Base-by-base conservation (phyloP, 2,329 filamentous ascomycete species). In the Epicoccum sorghinum region DNA sequence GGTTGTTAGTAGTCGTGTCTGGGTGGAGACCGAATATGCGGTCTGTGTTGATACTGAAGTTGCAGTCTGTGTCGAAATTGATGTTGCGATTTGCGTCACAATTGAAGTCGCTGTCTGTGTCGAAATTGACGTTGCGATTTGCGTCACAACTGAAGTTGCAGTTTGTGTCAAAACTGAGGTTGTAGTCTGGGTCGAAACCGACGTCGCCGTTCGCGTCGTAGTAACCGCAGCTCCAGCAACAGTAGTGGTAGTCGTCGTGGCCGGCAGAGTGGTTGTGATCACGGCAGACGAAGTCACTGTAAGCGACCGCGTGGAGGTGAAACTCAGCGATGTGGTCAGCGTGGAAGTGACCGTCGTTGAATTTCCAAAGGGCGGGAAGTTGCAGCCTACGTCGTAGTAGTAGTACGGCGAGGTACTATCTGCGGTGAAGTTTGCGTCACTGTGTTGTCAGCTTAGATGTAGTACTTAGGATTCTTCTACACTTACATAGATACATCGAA, bases 401-500 rank as follows among this genome's bases (percentile, higher is more conserved):
- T 47, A 48, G 13, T 54, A 54, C 3, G 29, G 33, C 3, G 45
- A 54, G 5, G n/a, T 33, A 2, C 1, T 4, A 33, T 54, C 33
- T 6, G 35, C 27, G 1, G 35, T 44, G 24, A 49, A 54, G 8
- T 41, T 54, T 5, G 14, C n/a, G 2, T n/a, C 29, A 3, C 45
- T 54, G 23, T 6, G 4, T 2, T 22, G 7, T n/a, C 23, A 18
- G 4, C 8, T 46, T 7, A 40, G 41, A 4, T 27, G 23, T 23
- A 5, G n/a, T 14, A 4, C 3, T 9, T 12, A 6, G 10, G 0
- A 22, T 27, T 7, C 22, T 3, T 1, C 10, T n/a, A 48, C n/a
- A 57, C 65, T 60, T 39, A 64, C 65, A 62, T 41, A 22, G 39
- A 49, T 36, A 50, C 50, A 6, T 47, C 38, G 39, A 64, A 67